phyloP scores from a whole-genome alignment of 2,329 filamentous ascomycete genomes.

The Xylariomycetidae sp. region DNA sequence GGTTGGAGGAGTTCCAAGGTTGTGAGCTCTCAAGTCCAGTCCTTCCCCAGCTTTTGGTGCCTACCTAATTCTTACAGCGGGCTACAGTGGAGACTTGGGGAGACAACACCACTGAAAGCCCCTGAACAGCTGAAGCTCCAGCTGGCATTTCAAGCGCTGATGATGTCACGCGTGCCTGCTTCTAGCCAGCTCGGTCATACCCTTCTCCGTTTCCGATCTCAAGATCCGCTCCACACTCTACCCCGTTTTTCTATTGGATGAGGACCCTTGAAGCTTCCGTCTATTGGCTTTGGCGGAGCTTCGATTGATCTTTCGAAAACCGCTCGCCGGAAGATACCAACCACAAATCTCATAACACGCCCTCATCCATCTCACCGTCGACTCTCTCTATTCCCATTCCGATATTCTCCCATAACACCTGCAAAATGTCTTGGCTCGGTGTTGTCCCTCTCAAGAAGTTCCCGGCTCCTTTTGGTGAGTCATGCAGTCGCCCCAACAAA shows the following conservation, averaged over 20 bases:
- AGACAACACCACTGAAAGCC: no score
- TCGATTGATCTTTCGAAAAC: constrained; percentile 18
- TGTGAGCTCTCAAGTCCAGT: no score
- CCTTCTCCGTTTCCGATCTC: no score
- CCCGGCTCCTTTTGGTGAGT: constrained; percentile 72
- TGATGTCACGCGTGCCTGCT: no score
- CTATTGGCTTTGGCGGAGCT: neutral
- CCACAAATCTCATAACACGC: constrained; percentile 11
- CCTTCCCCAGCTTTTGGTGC: no score
- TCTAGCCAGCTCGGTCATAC: no score
- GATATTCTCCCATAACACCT: constrained; percentile 27
- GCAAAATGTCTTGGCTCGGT: constrained; percentile 73
- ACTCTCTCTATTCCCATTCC: constrained; percentile 25
- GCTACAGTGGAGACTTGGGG: no score
- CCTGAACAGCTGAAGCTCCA: no score
- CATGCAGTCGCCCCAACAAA: constrained; percentile 19
- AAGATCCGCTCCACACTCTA: no score
- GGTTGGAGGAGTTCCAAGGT: constrained; percentile 2
- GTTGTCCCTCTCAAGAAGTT: constrained; percentile 69
- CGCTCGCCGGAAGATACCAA: constrained; percentile 15
- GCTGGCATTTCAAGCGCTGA: no score
- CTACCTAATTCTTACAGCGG: no score
- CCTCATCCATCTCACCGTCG: constrained; percentile 29
- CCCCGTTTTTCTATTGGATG: no score
- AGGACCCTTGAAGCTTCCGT: neutral